These are phyloP conservation scores for Sporormia fimetaria DNA, from an alignment of 495 filamentous ascomycete species.

Conservation along the genomic window DNA sequence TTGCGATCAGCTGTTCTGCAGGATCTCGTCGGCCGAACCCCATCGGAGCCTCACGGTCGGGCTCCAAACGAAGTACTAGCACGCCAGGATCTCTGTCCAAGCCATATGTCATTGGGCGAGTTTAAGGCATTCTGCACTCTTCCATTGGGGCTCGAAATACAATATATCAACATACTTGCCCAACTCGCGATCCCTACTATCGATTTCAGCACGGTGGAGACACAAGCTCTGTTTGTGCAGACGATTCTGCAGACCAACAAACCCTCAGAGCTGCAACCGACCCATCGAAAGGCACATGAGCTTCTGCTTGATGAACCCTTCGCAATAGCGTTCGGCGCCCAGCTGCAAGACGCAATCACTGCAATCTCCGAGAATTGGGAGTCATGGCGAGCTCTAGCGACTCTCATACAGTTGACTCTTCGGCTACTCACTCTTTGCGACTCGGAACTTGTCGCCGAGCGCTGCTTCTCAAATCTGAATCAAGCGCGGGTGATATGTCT, in stretches of 20 bases:
- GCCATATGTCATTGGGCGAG: conserved; percentile 21
- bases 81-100: conserved; percentile 15
- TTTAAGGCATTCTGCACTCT: conserved; percentile 21
- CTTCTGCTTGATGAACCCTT: conserved; percentile 7
- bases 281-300: conserved; percentile 5
- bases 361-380: conserved; percentile 24
- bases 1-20: conserved; percentile 4
- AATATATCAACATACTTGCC: conserved; percentile 23
- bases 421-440: conserved; percentile 11
- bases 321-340: not conserved
- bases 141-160: conserved; percentile 20
- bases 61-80: conserved; percentile 25
- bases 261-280: not conserved
- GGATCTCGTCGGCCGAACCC: conserved; percentile 13
- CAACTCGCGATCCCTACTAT: conserved; percentile 17
- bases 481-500: conserved; percentile 6
- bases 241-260: conserved; percentile 19
- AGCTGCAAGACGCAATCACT: conserved; percentile 3
- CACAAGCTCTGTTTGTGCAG: conserved; percentile 20
- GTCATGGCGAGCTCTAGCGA: conserved; percentile 10
- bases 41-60: not conserved
- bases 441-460: not conserved
- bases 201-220: conserved; percentile 20
- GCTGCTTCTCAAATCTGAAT: conserved; percentile 7
- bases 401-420: conserved; percentile 8